Percentiles rank a stretch among this genome's conserved stretches.
Evolutionary conservation across 2,329 filamentous ascomycete species (phyloP).

Genomic region (Lachnum nothofagi): DNA sequence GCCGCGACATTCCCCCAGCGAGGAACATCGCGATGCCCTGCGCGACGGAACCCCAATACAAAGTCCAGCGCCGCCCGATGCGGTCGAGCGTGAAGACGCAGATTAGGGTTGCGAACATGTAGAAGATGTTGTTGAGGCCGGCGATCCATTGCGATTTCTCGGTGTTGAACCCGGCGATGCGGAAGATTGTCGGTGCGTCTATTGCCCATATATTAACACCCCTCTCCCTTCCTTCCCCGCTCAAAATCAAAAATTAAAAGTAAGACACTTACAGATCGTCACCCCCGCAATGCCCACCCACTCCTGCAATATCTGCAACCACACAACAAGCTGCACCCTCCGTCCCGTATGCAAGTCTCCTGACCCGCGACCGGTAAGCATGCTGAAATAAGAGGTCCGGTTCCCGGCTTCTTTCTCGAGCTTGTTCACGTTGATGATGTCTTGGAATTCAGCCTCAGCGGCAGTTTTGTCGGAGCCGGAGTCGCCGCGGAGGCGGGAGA

Average conservation of each 20-base stretch:
- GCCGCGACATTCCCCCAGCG: conserved; percentile 56
- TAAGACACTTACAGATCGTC: conserved; percentile 46
- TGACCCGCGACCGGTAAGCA: conserved; percentile 63
- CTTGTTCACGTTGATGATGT: conserved; percentile 60
- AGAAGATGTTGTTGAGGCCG: conserved; percentile 52
- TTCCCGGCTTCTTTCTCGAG: conserved; percentile 53
- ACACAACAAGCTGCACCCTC: conserved; percentile 64
- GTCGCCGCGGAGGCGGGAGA: conserved; percentile 51
- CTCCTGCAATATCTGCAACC: conserved; percentile 67
- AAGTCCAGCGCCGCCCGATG: conserved; percentile 63
- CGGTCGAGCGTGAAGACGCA: conserved; percentile 66
- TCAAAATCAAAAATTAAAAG: neutral
- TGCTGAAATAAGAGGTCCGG: conserved; percentile 54
- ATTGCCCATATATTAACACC: too few relatives aligned
- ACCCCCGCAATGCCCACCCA: conserved; percentile 68
- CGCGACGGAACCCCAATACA: conserved; percentile 62
- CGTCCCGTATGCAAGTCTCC: conserved; percentile 62
- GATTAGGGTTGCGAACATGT: conserved; percentile 59
- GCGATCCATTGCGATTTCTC: conserved; percentile 60
- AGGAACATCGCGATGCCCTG: conserved; percentile 65
- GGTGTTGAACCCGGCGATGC: conserved; percentile 60
- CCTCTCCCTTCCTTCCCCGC: too few relatives aligned
- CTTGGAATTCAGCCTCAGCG: conserved; percentile 60
- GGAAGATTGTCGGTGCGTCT: conserved; percentile 47
- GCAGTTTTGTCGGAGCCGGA: conserved; percentile 47